Evolutionary conservation across 2,329 filamentous ascomycete species (phyloP), one percentile per base, ranked within the genome.

Genomic region (Blastomyces emzantsi): DNA sequence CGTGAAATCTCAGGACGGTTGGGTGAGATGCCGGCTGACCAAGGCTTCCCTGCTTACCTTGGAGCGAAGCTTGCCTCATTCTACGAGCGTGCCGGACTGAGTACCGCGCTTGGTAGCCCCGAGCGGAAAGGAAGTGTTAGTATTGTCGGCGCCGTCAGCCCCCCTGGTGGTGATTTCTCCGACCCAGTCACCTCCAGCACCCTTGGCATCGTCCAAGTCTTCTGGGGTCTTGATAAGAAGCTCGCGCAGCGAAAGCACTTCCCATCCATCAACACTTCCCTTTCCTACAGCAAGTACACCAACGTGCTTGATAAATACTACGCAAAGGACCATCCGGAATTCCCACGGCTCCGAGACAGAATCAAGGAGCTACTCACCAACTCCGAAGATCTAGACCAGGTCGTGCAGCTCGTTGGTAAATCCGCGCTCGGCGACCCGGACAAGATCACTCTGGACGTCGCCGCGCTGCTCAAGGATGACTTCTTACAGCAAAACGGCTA

Each of bases 201-300:
- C 25, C 87, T 99, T 58, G 86, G 90, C 85, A 99, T 99, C 74
- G 94, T 99, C 73, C 94, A 99, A 77, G 94, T 99, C 70, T 99
- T 99, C 82, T 99, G 94, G 94, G 94, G 94, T 84, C 85, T 97
- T 60, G 94, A 99, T 83, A 97, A 99, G 88, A 97, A 97, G 83
- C 88, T 99, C 65, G 94, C 94, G 28, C 94, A 97, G 81, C 88
- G 94, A 72, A 99, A 99, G 82, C 94, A 99, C 79, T 99, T 99
- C 84, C 94, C 94, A 6, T 97, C 92, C 41, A 92, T 99, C 82
- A 99, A 99, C 83, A 97, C 94, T 9, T 86, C 87, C 25, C 81
- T 90, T 69, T 96, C 91, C 69, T 99, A 99, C 86, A 93, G 88
- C 84, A 99, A 99, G 82, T 99, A 99, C 82, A 95, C 88, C 56